phyloP scores from a whole-genome alignment of 2,329 filamentous ascomycete genomes.

The Sordariomycetes sp. region DNA sequence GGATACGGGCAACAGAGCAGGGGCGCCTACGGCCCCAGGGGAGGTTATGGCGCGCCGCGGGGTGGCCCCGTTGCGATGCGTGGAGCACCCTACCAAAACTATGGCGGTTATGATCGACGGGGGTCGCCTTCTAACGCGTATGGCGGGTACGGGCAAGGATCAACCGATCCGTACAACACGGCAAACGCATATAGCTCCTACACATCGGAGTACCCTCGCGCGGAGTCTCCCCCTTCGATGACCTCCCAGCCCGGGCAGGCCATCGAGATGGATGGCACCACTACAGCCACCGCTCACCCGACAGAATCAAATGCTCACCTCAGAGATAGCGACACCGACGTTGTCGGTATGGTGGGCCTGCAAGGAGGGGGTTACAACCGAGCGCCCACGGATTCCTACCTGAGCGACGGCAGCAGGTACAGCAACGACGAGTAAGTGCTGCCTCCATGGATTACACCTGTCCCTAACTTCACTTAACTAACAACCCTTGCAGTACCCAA shows the following conservation, averaged over 20 bases:
- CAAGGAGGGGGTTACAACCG: slow-evolving; percentile 40
- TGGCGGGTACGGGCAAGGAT: slow-evolving; percentile 22
- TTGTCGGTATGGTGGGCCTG: slow-evolving; percentile 62
- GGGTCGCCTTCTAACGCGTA: slow-evolving; percentile 26
- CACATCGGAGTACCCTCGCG: slow-evolving; percentile 37
- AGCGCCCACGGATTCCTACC: slow-evolving; percentile 28
- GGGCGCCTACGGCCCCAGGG: slow-evolving; percentile 29
- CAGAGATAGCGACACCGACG: slow-evolving; percentile 58
- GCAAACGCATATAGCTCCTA: slow-evolving; percentile 21
- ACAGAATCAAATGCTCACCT: slow-evolving; percentile 13
- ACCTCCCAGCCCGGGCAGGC: slow-evolving; percentile 7
- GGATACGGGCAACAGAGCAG: slow-evolving; percentile 29
- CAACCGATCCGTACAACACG: slow-evolving; percentile 17
- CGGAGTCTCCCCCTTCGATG: slow-evolving; percentile 51
- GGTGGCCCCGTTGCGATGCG: slow-evolving; percentile 15
- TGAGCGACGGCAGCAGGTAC: slow-evolving; percentile 63
- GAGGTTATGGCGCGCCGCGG: slow-evolving; percentile 25
- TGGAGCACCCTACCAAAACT: slow-evolving; percentile 25
- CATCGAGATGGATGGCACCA: slow-evolving; percentile 67
- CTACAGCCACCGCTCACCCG: slow-evolving; percentile 14
- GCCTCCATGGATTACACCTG: background rate
- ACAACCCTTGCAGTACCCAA: slow-evolving; percentile 24
- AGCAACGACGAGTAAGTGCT: slow-evolving; percentile 59
- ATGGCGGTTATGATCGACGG: slow-evolving; percentile 24
- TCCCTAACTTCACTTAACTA: slow-evolving; percentile 10